Conservation (phyloP, 768 basidiomycete species). For the Ramaria sp. region DNA sequence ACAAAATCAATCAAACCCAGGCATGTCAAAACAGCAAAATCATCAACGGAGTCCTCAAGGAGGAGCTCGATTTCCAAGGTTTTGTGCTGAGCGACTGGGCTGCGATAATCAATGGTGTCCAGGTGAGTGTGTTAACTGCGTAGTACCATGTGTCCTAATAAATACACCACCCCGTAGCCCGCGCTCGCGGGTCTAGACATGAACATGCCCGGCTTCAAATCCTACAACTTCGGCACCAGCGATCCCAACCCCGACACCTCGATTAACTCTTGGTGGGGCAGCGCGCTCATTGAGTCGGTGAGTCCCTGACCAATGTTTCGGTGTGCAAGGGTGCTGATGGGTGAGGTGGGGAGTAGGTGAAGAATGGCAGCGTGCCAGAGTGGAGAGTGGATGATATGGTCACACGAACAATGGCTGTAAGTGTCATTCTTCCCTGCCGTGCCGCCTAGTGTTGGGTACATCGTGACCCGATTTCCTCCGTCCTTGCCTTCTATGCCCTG, state of each 20-base stretch:
- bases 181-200: conserved; percentile 50
- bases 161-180: no score
- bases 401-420: conserved; percentile 22
- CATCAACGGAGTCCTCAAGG: no score
- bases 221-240: conserved; percentile 31
- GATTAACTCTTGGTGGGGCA: conserved; percentile 24
- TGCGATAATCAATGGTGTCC: conserved; percentile 10
- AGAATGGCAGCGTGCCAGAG: conserved; percentile 60
- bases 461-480: background rate
- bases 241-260: background rate
- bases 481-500: no score
- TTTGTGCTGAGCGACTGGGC: conserved; percentile 18
- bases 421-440: no score
- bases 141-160: no score
- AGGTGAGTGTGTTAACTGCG: no score
- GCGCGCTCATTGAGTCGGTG: conserved; percentile 11
- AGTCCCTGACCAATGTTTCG: background rate
- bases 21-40: no score
- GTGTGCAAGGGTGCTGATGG: background rate
- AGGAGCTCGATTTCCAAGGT: no score
- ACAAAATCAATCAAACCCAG: no score
- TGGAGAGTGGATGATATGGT: conserved; percentile 71
- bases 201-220: no score
- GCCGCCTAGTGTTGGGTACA: background rate
- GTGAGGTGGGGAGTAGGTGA: conserved; percentile 50